phyloP scores from a whole-genome alignment of 805 yeast genomes.

The Wickerhamiella domercqiae region DNA sequence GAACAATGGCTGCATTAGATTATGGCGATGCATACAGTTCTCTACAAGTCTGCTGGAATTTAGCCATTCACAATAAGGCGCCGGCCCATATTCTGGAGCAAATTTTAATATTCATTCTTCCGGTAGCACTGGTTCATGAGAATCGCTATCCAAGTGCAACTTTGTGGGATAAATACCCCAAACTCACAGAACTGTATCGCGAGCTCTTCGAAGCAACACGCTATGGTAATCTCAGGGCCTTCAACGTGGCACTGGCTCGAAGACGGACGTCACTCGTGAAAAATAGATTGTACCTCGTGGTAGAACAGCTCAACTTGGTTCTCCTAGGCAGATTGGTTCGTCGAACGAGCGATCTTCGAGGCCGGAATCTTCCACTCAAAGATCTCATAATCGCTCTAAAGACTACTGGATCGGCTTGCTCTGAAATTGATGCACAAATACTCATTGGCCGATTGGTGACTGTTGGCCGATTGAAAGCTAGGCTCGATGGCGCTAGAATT shows the following conservation, averaged over 20 bases:
- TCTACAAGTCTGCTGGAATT: conserved; percentile 6
- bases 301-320: conserved; percentile 6
- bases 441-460: not conserved
- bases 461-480: not conserved
- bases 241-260: conserved; percentile 1
- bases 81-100: conserved; percentile 5
- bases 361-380: conserved; percentile 8
- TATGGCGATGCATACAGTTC: conserved; percentile 7
- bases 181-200: conserved; percentile 7
- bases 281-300: conserved; percentile 11
- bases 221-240: conserved; percentile 8
- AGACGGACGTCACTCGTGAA: conserved; percentile 5
- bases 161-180: conserved; percentile 11
- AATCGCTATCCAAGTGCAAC: conserved; percentile 8
- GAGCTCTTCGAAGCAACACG: conserved; percentile 8
- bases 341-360: conserved; percentile 9
- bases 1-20: conserved; percentile 11
- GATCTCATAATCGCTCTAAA: conserved; percentile 7
- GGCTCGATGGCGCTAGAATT: too few species aligned
- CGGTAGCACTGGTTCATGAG: conserved; percentile 7
- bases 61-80: conserved; percentile 1
- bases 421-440: not conserved
- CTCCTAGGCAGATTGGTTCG: conserved; percentile 11
- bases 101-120: conserved; percentile 12
- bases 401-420: conserved; percentile 1